Percentiles rank a stretch among this genome's conserved stretches.
These are phyloP conservation scores for Thozetella sp. DNA, from an alignment of 495 filamentous ascomycete species.

Conservation along the genomic window DNA sequence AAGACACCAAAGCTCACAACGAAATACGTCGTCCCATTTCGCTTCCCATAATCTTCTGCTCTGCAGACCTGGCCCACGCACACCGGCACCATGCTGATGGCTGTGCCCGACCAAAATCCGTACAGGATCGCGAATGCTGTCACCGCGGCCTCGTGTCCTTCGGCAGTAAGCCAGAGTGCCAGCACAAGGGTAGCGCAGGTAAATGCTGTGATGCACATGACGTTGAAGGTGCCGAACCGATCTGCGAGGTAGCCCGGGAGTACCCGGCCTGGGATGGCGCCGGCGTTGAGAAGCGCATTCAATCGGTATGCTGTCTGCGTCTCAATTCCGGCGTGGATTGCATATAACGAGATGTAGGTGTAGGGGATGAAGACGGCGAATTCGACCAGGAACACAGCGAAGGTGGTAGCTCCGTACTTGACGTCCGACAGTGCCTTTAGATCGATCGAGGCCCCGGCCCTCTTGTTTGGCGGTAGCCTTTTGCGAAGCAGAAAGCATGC, in stretches of 20 bases:
- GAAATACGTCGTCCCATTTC: background rate
- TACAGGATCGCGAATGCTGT: background rate
- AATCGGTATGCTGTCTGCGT: background rate
- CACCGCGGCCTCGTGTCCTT: background rate
- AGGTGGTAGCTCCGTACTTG: background rate
- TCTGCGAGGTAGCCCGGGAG: background rate
- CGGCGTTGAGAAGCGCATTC: background rate
- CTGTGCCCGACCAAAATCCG: background rate
- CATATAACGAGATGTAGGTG: background rate
- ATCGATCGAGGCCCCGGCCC: background rate
- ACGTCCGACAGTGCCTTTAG: background rate
- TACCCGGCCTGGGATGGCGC: background rate
- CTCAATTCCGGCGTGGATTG: background rate
- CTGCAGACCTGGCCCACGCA: background rate
- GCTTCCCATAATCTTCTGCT: background rate
- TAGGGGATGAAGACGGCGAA: background rate
- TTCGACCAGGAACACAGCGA: background rate
- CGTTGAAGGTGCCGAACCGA: background rate
- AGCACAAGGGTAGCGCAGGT: background rate
- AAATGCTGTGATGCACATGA: background rate
- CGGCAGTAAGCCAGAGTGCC: background rate
- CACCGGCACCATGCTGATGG: background rate
- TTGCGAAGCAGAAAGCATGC: background rate
- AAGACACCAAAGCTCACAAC: background rate
- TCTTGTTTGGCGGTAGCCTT: background rate